Evolutionary conservation across 306 rosid genomes (phyloP), one percentile per base, ranked within the genome.

Genomic region (Boehmeria nivea): DNA sequence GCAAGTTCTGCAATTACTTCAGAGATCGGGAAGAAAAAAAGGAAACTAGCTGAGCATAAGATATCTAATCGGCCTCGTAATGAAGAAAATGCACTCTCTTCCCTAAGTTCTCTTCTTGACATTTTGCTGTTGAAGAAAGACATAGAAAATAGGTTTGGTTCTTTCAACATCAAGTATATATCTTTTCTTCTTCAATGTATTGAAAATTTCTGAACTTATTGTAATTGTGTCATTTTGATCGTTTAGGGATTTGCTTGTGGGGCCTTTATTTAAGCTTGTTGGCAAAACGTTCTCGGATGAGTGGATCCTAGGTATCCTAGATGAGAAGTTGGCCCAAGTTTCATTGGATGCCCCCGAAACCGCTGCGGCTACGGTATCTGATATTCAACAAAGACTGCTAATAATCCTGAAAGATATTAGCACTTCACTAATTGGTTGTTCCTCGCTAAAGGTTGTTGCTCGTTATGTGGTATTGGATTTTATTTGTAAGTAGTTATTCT

Each of bases 121-220:
- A 72, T 90, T 71, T 78, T 90, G 69, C 79, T 90, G 15, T 59
- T 84, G 61, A 87, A 87, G 85, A 90, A 84, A 63, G 83, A 80
- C 72, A 76, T 82, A 23, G 68, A 59, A 57, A 64, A 76, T 75
- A 87, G 98, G 96, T 88, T 33, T 60, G 33, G 42, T 57, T 28
- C 26, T 37, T 51, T 61, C 36, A 10, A 31, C 5, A 10, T 31
- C 36, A 6, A 6, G 2, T 31, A 31, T 31, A 4, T 6, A 31
- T 31, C 2, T 31, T 10, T 31, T 31, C 36, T 23, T 15, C 18
- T 3, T 50, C 44, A 17, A 1, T 22, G 25, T 36, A 16, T 17
- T 8, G 44, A 13, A 33, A 54, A 13, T 54, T 12, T 17, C 17
- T 27, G 15, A 18, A 4, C 40, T 63, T 20, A 64, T 69, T 21